Evolutionary conservation across 208 protist species (phyloP), one percentile per base, ranked within the genome.

Genomic region (Acanthamoeba culbertsoni): DNA sequence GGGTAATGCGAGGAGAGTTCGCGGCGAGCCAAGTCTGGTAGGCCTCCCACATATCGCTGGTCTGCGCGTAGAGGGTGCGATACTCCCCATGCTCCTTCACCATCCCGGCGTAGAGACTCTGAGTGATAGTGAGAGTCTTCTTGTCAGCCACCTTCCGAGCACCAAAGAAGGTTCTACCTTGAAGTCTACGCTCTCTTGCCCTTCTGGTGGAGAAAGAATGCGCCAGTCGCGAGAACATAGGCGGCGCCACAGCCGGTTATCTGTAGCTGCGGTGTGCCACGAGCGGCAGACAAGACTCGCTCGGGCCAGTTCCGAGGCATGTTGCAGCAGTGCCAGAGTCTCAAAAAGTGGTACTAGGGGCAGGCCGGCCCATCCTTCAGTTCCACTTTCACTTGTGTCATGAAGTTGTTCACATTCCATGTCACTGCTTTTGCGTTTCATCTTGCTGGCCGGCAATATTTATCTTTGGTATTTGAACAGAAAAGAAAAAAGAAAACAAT

Each of bases 41-140:
- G 71, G 71, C 71, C 42, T 82, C 71, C 71, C 71, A 82, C 71
- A 82, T 82, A 43, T 82, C 71, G 42, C 71, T 82, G 42, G 35
- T n/a, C 42, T 16, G 12, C 5, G 71, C 42, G 43, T 35, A 82
- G 31, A 55, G 18, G 42, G 71, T 18, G n/a, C 43, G 37, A 43
- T 55, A 46, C 20, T 82, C 42, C 1, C 71, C 43, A 18, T 82
- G 43, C 42, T 82, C 43, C 26, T 53, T 12, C 71, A 82, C 71
- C 71, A 82, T 82, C 8, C 35, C 71, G n/a, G 18, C 43, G 31
- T 82, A 82, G 20, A 46, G 42, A 12, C 26, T 26, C 71, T 82
- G 71, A 23, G n/a, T n/a, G n/a, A n/a, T n/a, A n/a, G n/a, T n/a
- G n/a, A n/a, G n/a, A n/a, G n/a, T n/a, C n/a, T n/a, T n/a, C n/a